Evolutionary conservation across 1,284 basidiomycete genomes (phyloP).

Genomic region (Xerocomus minutiporus): DNA sequence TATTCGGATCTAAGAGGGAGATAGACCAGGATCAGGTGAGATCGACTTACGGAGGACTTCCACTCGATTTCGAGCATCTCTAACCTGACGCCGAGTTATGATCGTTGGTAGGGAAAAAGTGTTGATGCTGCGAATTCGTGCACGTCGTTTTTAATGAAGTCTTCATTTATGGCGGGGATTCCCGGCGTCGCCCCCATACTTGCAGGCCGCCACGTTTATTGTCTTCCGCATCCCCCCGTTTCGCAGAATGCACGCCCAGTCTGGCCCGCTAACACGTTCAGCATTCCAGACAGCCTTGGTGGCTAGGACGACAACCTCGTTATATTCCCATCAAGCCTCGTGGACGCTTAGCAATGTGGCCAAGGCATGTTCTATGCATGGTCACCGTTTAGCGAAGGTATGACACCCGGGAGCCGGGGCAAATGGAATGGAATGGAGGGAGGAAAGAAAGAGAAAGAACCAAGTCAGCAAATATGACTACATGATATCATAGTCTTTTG

Average conservation of each 20-base stretch:
- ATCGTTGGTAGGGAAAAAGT: conserved; percentile 4
- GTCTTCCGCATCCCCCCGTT: not conserved
- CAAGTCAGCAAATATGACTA: not conserved
- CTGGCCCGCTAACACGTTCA: conserved; percentile 11
- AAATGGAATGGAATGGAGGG: not conserved
- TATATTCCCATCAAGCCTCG: conserved; percentile 21
- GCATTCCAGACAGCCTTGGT: conserved; percentile 3
- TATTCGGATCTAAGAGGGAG: conserved; percentile 13
- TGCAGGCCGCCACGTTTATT: conserved; percentile 11
- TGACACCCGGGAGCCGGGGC: conserved; percentile 8
- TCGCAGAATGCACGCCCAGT: conserved; percentile 4
- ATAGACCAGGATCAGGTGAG: conserved; percentile 2
- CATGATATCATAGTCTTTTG: conserved; percentile 1
- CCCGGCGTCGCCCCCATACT: conserved; percentile 9
- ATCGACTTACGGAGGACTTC: conserved; percentile 35
- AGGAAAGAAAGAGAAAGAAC: conserved; percentile 1
- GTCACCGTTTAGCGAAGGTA: conserved; percentile 18
- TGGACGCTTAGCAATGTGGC: conserved; percentile 14
- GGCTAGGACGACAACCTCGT: conserved; percentile 11
- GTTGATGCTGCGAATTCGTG: conserved; percentile 4
- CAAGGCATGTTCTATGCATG: conserved; percentile 18
- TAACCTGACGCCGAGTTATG: conserved; percentile 1
- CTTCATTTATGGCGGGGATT: conserved; percentile 6
- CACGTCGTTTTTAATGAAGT: conserved; percentile 22
- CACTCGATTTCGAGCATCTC: conserved; percentile 39